phyloP scores from a whole-genome alignment of 1,284 basidiomycete genomes.

The Athelia psychrophila region DNA sequence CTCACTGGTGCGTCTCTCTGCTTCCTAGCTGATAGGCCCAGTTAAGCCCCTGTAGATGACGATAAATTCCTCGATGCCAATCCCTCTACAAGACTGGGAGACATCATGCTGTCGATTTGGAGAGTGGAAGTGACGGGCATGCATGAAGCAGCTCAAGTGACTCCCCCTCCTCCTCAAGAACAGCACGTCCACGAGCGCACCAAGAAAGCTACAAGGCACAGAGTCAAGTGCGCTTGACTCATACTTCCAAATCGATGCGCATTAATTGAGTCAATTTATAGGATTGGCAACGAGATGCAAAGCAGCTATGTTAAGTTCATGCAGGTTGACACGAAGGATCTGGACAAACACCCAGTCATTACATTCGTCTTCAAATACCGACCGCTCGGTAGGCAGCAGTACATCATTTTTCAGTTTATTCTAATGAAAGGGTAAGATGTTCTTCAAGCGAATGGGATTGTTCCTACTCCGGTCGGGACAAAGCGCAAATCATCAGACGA shows the following conservation, averaged over 20 bases:
- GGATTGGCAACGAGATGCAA: background rate
- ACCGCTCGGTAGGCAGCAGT: background rate
- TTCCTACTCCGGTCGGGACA: background rate
- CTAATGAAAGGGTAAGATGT: background rate
- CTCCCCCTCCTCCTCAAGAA: background rate
- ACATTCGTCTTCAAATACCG: slow-evolving; percentile 1
- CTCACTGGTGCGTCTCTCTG: background rate
- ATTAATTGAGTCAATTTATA: background rate
- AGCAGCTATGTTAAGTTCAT: background rate
- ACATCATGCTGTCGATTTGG: background rate
- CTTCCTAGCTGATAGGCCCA: background rate
- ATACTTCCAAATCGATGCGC: background rate
- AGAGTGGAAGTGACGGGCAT: background rate
- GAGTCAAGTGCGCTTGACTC: background rate
- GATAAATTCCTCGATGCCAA: background rate
- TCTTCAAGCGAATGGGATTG: background rate
- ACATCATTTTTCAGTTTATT: background rate
- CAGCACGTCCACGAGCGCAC: background rate
- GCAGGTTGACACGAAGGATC: background rate
- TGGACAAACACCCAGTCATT: background rate
- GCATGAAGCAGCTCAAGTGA: no score
- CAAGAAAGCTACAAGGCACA: background rate
- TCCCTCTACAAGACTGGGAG: background rate
- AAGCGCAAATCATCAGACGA: background rate
- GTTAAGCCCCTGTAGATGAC: background rate